Evolutionary conservation across 306 rosid genomes (phyloP).

Genomic region (Cicer pinnatifidum): DNA sequence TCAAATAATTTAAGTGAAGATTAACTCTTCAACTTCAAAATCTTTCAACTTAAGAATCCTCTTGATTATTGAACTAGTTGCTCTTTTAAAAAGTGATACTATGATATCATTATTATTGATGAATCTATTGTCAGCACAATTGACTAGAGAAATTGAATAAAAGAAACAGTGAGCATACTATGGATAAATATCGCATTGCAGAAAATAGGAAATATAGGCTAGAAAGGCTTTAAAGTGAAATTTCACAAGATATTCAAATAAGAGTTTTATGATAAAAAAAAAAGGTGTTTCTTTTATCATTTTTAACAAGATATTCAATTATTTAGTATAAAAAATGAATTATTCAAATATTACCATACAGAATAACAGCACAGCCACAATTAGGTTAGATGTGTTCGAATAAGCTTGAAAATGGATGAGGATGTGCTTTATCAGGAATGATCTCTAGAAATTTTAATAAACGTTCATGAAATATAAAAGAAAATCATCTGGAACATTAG

Average conservation of each 20-base stretch:
- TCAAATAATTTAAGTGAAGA: constrained; percentile 3
- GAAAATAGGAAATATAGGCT: neutral
- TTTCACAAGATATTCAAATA: constrained; percentile 4
- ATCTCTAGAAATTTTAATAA: neutral
- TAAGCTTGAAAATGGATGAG: constrained; percentile 3
- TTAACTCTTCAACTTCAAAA: neutral
- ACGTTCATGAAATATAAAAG: neutral
- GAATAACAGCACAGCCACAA: constrained; percentile 6
- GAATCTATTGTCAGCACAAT: too few relatives aligned
- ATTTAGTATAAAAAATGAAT: neutral
- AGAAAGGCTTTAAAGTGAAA: constrained; percentile 6
- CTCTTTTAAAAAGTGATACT: neutral
- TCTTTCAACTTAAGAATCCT: neutral
- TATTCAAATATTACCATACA: neutral
- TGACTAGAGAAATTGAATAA: neutral
- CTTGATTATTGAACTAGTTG: neutral
- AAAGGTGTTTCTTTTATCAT: constrained; percentile 6
- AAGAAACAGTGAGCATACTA: constrained; percentile 5
- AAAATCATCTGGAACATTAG: neutral
- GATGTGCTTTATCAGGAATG: constrained; percentile 15
- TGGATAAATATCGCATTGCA: neutral
- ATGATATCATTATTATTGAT: neutral
- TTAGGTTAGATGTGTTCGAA: constrained; percentile 16
- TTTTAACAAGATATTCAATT: constrained; percentile 3
- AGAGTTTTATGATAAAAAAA: constrained; percentile 3